Evolutionary conservation across 225 moss, liverwort and hornwort species (phyloP), one percentile per base, ranked within the genome.

Genomic region (Ulota crispa): DNA sequence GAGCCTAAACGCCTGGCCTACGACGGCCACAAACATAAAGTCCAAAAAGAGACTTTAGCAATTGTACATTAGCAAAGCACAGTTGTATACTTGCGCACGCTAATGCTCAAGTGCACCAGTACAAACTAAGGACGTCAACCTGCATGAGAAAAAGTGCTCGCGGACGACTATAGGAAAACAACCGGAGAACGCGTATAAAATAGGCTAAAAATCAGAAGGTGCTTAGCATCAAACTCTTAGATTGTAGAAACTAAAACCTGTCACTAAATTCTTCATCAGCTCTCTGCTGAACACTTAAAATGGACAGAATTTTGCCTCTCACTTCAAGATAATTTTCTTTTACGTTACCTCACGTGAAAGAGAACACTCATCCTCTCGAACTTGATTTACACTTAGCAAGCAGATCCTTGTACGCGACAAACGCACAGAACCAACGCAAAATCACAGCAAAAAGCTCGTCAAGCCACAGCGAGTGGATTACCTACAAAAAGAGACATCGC

Each of bases 81-180:
- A 57, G 4, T n/a, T n/a, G n/a, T 57, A 10, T 57, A 57, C 57
- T 57, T 57, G 55, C 20, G 71, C 23, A 61, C 7, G n/a, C 52
- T 75, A 62, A 61, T n/a, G 39, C 41, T 52, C 26, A 52, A 63
- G 63, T 55, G 78, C 62, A 53, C 42, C 13, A 74, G n/a, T 32
- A 59, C 8, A 55, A 65, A 15, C 76, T 18, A 71, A 80, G 41
- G 20, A 65, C 64, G 50, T 14, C 65, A 56, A 52, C 64, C 45
- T 31, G 57, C 70, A 83, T 26, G 24, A 68, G 34, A 60, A 81
- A 52, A 69, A 28, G 27, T 7, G n/a, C 45, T 78, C 50, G 56
- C 75, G 79, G 31, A 70, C 50, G 12, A 61, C 60, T 16, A 20
- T 20, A 80, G 34, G 27, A 23, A 34, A 42, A 6, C 47, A 66